Evolutionary conservation across 2,329 filamentous ascomycete genomes (phyloP), one percentile per base, ranked within the genome.

Genomic region (Fusarium nisikadoi): DNA sequence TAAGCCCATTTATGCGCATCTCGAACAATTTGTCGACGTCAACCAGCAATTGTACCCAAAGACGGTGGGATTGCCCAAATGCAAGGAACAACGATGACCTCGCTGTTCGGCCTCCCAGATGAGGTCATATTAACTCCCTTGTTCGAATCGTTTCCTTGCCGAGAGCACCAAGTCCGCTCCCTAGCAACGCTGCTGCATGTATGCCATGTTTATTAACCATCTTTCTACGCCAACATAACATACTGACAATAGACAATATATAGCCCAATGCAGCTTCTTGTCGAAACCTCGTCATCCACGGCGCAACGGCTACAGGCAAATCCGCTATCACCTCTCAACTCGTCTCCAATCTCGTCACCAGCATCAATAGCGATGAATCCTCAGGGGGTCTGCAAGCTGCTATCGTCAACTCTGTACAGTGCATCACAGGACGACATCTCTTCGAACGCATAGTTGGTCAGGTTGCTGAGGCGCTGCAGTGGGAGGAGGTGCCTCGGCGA

Each of bases 301-400:
- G 96, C 55, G 89, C 94, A 35, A 91, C 95, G 77, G 92, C 94
- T 5, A 97, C 95, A 0, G 95, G 94, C 43, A 98, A 98, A 83
- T 93, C 90, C 36, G 88, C 89, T 52, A 87, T 97, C 55, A 85
- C 92, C 7, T 85, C 86, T 62, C 85, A 87, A 6, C 86, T 83
- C 27, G 76, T 83, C 41, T 62, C 65, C 29, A 56, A 68, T 13
- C 62, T 83, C 14, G 72, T 73, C 31, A 57, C 74, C 36, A 65
- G 69, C 42, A 50, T 67, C 25, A 64, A 61, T 29, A 53, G 52
- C n/a, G 69, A 74, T 16, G 16, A 57, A 17, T 45, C 72, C 8
- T 60, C 71, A 14, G 68, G 67, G 50, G 83, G 85, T 12, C 77
- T 91, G 20, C 82, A 83, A 29, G 88, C 91, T 75, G 88, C 90